Conservation (phyloP, 495 filamentous ascomycete species). For the Penicilliopsis zonata region DNA sequence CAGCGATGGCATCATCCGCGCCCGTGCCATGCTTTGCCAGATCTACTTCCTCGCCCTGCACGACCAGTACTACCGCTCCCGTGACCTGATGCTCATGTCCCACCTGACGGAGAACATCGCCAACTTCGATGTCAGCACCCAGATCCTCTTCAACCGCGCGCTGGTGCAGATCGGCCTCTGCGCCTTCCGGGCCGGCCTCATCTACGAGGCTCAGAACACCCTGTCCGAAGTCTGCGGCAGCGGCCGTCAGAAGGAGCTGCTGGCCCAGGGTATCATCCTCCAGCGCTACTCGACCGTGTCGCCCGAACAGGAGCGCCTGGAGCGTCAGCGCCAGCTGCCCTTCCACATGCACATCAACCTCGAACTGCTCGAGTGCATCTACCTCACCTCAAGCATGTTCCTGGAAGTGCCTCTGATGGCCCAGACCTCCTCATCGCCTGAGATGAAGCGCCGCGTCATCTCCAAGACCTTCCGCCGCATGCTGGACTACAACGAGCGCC, state of each 20-base stretch:
- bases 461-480: conserved; percentile 99
- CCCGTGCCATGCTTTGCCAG: conserved; percentile 94
- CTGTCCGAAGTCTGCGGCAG: conserved; percentile 96
- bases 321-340: conserved; percentile 89
- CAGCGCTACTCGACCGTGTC: conserved; percentile 91
- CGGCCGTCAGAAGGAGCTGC: conserved; percentile 91
- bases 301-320: conserved; percentile 92
- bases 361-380: conserved; percentile 94
- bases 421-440: conserved; percentile 89
- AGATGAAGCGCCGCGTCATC: conserved; percentile 95
- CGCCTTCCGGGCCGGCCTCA: conserved; percentile 90
- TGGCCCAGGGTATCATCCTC: conserved; percentile 96
- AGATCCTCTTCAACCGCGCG: conserved; percentile 98
- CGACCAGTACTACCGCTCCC: conserved; percentile 92
- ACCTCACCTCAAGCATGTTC: conserved; percentile 97
- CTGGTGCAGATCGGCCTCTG: conserved; percentile 96
- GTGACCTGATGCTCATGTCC: conserved; percentile 99
- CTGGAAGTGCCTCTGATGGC: conserved; percentile 95
- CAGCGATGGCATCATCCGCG: conserved; percentile 90
- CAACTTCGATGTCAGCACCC: conserved; percentile 89
- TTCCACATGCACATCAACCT: conserved; percentile 99
- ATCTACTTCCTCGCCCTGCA: conserved; percentile 97
- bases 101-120: conserved; percentile 92
- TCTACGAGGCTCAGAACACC: conserved; percentile 94
- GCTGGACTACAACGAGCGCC: conserved; percentile 97